Base-by-base conservation (phyloP, 2,329 filamentous ascomycete genomes). In the Hypoxylon sp. region DNA sequence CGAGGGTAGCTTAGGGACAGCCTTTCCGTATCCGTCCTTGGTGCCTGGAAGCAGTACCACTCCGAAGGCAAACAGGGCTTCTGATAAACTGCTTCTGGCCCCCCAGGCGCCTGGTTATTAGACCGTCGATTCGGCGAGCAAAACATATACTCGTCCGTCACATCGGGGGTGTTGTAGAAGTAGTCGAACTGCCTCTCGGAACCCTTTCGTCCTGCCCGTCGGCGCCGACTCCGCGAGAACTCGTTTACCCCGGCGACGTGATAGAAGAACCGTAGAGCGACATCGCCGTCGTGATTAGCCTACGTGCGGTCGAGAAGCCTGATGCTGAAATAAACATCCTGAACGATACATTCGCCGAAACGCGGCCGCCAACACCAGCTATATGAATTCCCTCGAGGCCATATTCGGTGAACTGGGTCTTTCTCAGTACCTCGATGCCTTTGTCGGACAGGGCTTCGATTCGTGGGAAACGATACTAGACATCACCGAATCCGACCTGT, bases 401-500 rank as follows among this genome's bases (percentile, higher is more conserved):
- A 83, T 88, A 65, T 86, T 94, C 72, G 82, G 84, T 76, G 88
- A 90, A 80, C 81, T 94, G 80, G 90, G 90, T 72, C 82, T 95
- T 73, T 80, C 85, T 76, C 89, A 92, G 75, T 94, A 95, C 77
- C 83, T 90, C 58, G 81, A 88, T 65, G 77, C 80, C 53, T 90
- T 95, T 67, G 72, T 91, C 38, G 85, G 90, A 49, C 90, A 94
- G 74, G 91, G 91, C 2, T 95, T 95, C 73, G 91, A 95, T 73
- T 86, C 87, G 9, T 94, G 91, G 91, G 89, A 92, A 27, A 92
- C 88, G 1, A 87, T 94, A 52, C 79, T 92, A 47, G 90, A 94
- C 70, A 92, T 95, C 50, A 92, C 90, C 59, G 91, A 94, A 74
- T 90, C 89, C 20, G 91, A 95, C 69, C 80, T 95, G 88, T 92